Evolutionary conservation across 768 basidiomycete species (phyloP).

Genomic region (Suillus subalutaceus): DNA sequence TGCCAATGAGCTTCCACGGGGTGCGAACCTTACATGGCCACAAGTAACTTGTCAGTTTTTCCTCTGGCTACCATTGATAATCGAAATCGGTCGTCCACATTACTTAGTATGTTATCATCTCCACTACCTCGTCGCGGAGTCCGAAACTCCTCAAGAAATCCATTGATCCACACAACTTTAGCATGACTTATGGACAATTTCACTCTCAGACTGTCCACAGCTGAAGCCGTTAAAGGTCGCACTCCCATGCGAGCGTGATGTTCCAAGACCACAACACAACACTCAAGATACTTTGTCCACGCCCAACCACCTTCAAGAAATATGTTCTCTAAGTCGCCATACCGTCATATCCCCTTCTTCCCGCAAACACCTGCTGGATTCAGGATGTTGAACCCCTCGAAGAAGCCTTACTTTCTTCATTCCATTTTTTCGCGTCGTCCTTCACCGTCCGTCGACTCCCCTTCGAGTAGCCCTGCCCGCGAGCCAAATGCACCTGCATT

Average conservation of each 20-base stretch:
- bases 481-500: background rate
- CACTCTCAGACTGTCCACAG: background rate
- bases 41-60: background rate
- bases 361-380: slow-evolving; percentile 26
- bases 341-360: slow-evolving; percentile 17
- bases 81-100: background rate
- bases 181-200: background rate
- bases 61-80: background rate
- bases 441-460: slow-evolving; percentile 20
- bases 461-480: slow-evolving; percentile 22
- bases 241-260: background rate
- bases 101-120: background rate
- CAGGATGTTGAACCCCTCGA: slow-evolving; percentile 23
- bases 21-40: background rate
- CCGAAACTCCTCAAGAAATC: background rate
- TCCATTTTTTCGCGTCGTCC: slow-evolving; percentile 5
- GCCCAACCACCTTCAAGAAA: slow-evolving; percentile 5
- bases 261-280: background rate
- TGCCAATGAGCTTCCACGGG: background rate
- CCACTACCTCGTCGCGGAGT: background rate
- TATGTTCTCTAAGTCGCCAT: slow-evolving; percentile 23
- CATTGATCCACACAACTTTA: background rate
- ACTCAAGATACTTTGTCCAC: background rate
- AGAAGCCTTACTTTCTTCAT: slow-evolving; percentile 18
- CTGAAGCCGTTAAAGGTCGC: background rate